Percentiles rank a stretch among this genome's conserved stretches.
Conservation (phyloP, 805 yeast species). For the Saccharomycopsis sp. region DNA sequence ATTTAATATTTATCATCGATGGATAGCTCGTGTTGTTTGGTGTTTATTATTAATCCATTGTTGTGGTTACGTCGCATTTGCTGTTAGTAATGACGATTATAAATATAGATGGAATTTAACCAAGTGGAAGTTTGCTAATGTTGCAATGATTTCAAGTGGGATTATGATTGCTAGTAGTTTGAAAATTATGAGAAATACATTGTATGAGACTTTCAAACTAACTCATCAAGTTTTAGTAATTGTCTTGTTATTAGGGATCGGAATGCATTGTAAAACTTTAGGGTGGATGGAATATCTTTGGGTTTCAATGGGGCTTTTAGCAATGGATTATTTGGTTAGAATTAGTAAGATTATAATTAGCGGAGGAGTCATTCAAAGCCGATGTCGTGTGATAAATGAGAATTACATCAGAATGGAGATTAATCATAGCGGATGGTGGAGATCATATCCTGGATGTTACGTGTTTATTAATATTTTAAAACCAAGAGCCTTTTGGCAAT, state of each 20-base stretch:
- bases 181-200: constrained; percentile 29
- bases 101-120: constrained; percentile 31
- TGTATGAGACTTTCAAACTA: constrained; percentile 41
- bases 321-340: constrained; percentile 34
- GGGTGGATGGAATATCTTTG: constrained; percentile 38
- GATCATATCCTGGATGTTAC: constrained; percentile 37
- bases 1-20: constrained; percentile 32
- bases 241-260: constrained; percentile 37
- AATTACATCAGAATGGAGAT: constrained; percentile 35
- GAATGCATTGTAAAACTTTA: constrained; percentile 39
- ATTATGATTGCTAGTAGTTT: constrained; percentile 29
- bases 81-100: constrained; percentile 32
- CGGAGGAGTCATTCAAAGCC: constrained; percentile 26
- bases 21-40: constrained; percentile 37
- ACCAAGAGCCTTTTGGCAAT: constrained; percentile 44
- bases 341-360: constrained; percentile 28
- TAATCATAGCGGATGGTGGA: constrained; percentile 38
- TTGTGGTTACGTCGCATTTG: constrained; percentile 30
- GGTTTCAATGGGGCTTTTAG: constrained; percentile 35
- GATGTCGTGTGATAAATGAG: constrained; percentile 22
- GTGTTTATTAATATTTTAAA: constrained; percentile 42
- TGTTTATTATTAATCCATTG: constrained; percentile 35
- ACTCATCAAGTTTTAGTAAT: constrained; percentile 37
- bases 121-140: constrained; percentile 41
- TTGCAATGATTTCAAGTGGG: constrained; percentile 28